A percentile compares a stretch with the other conserved stretches of the same genome.
Conservation (phyloP, 2,329 filamentous ascomycete species). For the Aspergillus pseudoterreus region DNA sequence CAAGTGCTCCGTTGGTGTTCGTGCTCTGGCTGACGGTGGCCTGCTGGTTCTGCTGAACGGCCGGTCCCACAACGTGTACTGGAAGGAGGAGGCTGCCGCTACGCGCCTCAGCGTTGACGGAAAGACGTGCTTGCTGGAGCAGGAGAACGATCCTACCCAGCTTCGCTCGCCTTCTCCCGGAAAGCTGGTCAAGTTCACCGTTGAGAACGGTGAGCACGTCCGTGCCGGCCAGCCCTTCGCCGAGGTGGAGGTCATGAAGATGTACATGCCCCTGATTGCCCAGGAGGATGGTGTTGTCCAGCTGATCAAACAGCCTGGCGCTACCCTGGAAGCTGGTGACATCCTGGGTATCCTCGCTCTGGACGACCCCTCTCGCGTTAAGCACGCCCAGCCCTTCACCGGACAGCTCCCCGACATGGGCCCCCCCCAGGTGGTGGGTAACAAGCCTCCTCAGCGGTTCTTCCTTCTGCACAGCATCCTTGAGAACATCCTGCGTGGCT, state of each 20-base stretch:
- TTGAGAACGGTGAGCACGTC: constrained; percentile 93
- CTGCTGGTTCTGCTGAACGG: constrained; percentile 86
- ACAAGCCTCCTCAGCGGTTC: constrained; percentile 88
- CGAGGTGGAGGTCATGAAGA: constrained; percentile 99
- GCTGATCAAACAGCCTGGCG: constrained; percentile 97
- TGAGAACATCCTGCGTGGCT: constrained; percentile 83
- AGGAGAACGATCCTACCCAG: constrained; percentile 98
- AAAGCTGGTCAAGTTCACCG: constrained; percentile 96
- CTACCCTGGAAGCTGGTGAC: constrained; percentile 95
- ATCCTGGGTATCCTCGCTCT: constrained; percentile 96
- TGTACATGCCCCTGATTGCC: constrained; percentile 98
- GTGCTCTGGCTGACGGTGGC: constrained; percentile 89
- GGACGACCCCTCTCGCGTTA: constrained; percentile 92
- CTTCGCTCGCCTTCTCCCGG: constrained; percentile 90
- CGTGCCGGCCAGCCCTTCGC: constrained; percentile 89
- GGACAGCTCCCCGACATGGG: constrained; percentile 86
- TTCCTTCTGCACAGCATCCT: constrained; percentile 72
- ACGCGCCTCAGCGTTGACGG: constrained; percentile 94
- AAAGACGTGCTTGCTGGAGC: constrained; percentile 96
- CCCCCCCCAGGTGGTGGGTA: constrained; percentile 79
- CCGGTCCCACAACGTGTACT: constrained; percentile 97
- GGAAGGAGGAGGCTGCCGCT: constrained; percentile 97
- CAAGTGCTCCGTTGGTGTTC: constrained; percentile 88
- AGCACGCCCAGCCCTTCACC: constrained; percentile 91
- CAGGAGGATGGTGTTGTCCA: constrained; percentile 95